phyloP scores from a whole-genome alignment of 768 basidiomycete species.

The Hericium coralloides region DNA sequence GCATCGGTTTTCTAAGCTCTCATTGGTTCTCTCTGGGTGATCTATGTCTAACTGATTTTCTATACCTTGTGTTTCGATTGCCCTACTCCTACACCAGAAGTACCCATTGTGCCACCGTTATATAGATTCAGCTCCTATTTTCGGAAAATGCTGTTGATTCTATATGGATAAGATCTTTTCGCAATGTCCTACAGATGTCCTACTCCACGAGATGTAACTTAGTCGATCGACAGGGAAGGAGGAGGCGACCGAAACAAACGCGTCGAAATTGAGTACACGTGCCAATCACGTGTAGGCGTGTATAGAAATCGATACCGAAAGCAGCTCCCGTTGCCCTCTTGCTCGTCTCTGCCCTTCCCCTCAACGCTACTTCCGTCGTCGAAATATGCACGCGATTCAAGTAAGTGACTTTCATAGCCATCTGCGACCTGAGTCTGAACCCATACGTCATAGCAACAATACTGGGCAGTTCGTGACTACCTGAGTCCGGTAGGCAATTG shows the following conservation, averaged over 20 bases:
- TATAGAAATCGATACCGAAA: conserved; percentile 18
- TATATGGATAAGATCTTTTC: too few species aligned
- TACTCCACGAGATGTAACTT: too few species aligned
- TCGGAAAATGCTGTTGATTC: too few species aligned
- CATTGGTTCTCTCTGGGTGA: too few species aligned
- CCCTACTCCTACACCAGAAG: background rate
- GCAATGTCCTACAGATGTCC: too few species aligned
- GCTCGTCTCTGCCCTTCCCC: background rate
- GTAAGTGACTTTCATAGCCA: conserved; percentile 14
- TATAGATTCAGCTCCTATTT: background rate
- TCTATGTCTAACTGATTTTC: background rate
- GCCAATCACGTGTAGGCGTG: conserved; percentile 6
- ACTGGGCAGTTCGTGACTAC: conserved; percentile 91
- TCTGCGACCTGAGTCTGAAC: background rate
- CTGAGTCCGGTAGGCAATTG: conserved; percentile 66
- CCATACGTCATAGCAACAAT: conserved; percentile 55
- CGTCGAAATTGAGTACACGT: conserved; percentile 2
- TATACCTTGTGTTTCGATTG: background rate
- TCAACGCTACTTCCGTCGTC: conserved; percentile 1
- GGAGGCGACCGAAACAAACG: too few species aligned
- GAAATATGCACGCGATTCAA: conserved; percentile 42
- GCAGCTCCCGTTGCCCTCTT: conserved; percentile 7
- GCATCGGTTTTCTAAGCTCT: background rate
- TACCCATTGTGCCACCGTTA: too few species aligned
- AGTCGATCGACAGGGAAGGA: too few species aligned